phyloP scores from a whole-genome alignment of 371 early-diverging fungal genomes.

The Mucor lusitanicus region DNA sequence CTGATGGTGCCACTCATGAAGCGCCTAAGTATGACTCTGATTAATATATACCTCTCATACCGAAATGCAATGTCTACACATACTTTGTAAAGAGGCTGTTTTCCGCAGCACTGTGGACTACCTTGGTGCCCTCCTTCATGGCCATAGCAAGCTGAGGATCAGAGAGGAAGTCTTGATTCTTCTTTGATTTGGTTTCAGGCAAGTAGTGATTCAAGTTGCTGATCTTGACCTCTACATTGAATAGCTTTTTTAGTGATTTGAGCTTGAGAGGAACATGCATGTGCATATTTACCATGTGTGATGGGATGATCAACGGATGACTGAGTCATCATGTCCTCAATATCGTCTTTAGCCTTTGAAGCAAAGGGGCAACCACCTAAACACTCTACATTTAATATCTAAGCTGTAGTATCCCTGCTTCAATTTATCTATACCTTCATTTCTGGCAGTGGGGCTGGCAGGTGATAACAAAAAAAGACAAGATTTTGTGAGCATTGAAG shows the following conservation, averaged over 20 bases:
- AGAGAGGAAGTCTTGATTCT: constrained; percentile 14
- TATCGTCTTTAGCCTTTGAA: constrained; percentile 6
- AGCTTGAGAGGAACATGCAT: neutral
- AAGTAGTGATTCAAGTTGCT: constrained; percentile 10
- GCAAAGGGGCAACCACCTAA: constrained; percentile 10
- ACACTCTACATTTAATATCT: neutral
- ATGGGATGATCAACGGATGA: constrained; percentile 2
- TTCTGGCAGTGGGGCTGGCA: neutral
- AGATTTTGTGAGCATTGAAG: neutral
- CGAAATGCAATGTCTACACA: neutral
- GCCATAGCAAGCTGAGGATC: constrained; percentile 46
- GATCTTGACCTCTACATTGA: constrained; percentile 4
- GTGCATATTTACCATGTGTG: neutral
- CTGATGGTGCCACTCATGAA: constrained; percentile 27
- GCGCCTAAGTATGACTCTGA: constrained; percentile 2
- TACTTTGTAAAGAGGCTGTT: constrained; percentile 62
- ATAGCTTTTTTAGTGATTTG: neutral
- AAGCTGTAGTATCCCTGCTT: neutral
- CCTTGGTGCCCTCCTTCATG: constrained; percentile 61
- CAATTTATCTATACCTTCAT: neutral
- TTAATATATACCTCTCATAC: neutral
- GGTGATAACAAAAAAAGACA: neutral
- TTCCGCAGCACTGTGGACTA: constrained; percentile 56
- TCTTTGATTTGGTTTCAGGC: constrained; percentile 16
- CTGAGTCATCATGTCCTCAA: constrained; percentile 18